Conservation (phyloP, 805 yeast genomes). For the Yueomyces sinensis region DNA sequence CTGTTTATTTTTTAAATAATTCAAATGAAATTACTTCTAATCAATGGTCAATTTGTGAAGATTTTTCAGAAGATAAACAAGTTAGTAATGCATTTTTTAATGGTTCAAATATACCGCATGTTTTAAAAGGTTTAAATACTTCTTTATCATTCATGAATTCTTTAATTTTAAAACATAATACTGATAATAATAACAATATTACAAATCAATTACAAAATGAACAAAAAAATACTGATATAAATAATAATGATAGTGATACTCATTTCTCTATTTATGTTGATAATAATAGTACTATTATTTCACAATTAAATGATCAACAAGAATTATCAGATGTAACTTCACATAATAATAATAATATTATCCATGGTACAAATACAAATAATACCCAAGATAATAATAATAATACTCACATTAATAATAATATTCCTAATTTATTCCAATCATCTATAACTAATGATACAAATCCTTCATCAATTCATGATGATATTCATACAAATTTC, state of each 20-base stretch:
- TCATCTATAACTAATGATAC: too few species aligned
- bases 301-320: too few species aligned
- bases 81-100: constrained; percentile 54
- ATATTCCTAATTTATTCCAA: too few species aligned
- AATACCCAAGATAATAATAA: too few species aligned
- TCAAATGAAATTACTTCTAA: constrained; percentile 26
- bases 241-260: too few species aligned
- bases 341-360: too few species aligned
- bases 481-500: background rate
- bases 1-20: constrained; percentile 52
- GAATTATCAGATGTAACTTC: background rate
- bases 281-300: too few species aligned
- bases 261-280: too few species aligned
- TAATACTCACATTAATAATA: too few species aligned
- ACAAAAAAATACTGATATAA: constrained; percentile 1
- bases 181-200: constrained; percentile 2
- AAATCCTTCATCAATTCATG: too few species aligned
- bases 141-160: constrained; percentile 41
- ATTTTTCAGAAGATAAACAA: constrained; percentile 74
- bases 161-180: constrained; percentile 24
- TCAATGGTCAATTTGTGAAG: constrained; percentile 55
- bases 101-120: constrained; percentile 55
- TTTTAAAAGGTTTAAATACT: constrained; percentile 42
- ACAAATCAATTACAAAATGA: constrained; percentile 3
- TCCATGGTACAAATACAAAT: too few species aligned